Conservation (phyloP, 352 stramenopile genomes). For the Globisporangium cystogenes region DNA sequence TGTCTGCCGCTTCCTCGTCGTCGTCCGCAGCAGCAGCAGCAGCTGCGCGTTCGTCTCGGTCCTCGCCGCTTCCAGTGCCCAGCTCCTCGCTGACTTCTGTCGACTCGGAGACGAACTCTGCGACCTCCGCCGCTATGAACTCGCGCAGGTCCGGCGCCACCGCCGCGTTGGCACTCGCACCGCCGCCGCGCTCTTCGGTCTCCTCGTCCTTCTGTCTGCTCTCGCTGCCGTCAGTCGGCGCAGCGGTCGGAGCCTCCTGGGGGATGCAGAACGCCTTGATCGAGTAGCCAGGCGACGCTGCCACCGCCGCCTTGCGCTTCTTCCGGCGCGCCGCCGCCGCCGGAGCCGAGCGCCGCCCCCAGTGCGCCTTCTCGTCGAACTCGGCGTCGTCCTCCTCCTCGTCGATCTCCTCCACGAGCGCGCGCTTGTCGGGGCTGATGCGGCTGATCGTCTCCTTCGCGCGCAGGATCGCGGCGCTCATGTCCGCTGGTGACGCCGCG, state of each 20-base stretch:
- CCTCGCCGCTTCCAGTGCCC: background rate
- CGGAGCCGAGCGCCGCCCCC: constrained; percentile 26
- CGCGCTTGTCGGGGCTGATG: constrained; percentile 49
- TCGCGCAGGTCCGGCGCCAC: background rate
- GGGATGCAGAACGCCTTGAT: constrained; percentile 60
- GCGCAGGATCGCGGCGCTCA: constrained; percentile 30
- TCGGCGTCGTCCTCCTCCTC: constrained; percentile 65
- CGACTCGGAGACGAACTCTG: constrained; percentile 2
- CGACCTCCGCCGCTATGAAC: background rate
- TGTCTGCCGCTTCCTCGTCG: background rate
- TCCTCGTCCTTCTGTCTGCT: background rate
- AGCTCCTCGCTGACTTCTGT: constrained; percentile 3
- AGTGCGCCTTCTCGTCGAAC: constrained; percentile 67
- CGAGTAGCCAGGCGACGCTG: constrained; percentile 36
- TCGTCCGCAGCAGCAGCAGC: too few species aligned
- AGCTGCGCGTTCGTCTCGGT: background rate
- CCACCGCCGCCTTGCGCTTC: constrained; percentile 12
- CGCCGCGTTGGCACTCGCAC: background rate
- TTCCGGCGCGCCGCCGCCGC: constrained; percentile 15
- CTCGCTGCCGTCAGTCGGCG: background rate
- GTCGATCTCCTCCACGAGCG: constrained; percentile 62
- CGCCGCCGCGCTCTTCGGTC: background rate
- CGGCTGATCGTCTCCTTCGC: constrained; percentile 36
- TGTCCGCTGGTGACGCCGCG: constrained; percentile 31
- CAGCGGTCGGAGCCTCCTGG: background rate